Evolutionary conservation across 305 asterid species (phyloP), one percentile per base, ranked within the genome.

Genomic region (Plantago lanceolata): DNA sequence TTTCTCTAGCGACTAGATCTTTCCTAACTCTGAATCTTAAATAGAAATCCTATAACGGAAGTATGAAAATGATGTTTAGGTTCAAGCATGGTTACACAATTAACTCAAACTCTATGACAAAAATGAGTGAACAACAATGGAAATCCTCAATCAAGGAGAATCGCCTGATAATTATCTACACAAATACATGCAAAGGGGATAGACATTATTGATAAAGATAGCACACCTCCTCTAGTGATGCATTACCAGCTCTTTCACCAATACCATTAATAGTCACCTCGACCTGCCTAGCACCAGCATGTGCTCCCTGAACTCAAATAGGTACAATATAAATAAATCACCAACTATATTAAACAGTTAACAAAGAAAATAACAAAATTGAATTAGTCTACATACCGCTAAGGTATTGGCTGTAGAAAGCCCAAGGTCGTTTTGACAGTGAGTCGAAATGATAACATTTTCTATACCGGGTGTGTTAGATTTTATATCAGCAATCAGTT

Each of bases 171-270:
- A n/a, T n/a, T n/a, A n/a, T n/a, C n/a, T n/a, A n/a, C n/a, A n/a
- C n/a, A n/a, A n/a, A n/a, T n/a, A n/a, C n/a, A n/a, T n/a, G n/a
- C n/a, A n/a, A 24, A 24, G 28, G 43, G 13, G 1, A 35, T 1
- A 2, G 2, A 5, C 1, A 7, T 19, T 51, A n/a, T 28, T 4
- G 21, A 20, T 44, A 59, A 67, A 21, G 53, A 75, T 53, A 49
- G 61, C 79, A 61, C 60, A 89, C 98, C 95, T 92, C 98, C 83
- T 92, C 98, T 47, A 92, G 64, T 29, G 98, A 92, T 56, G 98
- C 98, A 81, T 92, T 92, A 43, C 98, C 98, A 71, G 98, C 98
- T 75, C 98, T 82, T 79, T 92, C 98, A 65, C 98, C 98, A 59
- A 92, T 92, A 59, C 97, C 98, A 73, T 92, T 92, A 73, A 92